Evolutionary conservation across 306 rosid genomes (phyloP).

Genomic region (Pachyrhizus erosus): DNA sequence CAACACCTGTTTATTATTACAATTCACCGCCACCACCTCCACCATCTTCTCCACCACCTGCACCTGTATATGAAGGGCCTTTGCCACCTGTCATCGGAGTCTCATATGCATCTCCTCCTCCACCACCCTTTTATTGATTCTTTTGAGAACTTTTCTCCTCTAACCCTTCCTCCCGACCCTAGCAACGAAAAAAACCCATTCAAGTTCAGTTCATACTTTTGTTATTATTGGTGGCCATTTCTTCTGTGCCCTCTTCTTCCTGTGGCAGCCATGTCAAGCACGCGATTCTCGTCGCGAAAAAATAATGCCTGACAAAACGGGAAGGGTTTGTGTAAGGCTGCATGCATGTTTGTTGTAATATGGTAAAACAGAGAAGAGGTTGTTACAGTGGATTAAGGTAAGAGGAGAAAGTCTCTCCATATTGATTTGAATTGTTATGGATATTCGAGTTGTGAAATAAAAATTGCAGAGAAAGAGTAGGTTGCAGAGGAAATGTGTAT

Average conservation of each 20-base stretch:
- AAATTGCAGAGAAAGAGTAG: constrained; percentile 83
- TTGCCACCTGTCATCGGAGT: constrained; percentile 85
- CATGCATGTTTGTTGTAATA: constrained; percentile 17
- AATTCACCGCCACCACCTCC: constrained; percentile 50
- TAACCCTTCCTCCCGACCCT: constrained; percentile 55
- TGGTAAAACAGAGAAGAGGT: constrained; percentile 49
- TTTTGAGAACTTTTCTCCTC: constrained; percentile 83
- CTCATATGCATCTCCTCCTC: constrained; percentile 94
- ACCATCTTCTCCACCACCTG: constrained; percentile 61
- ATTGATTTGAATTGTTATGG: constrained; percentile 89
- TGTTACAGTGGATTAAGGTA: constrained; percentile 63
- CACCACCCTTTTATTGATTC: constrained; percentile 97
- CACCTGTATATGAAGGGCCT: constrained; percentile 96
- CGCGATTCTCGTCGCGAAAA: constrained; percentile 82
- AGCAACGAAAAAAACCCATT: constrained; percentile 30
- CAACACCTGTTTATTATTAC: constrained; percentile 35
- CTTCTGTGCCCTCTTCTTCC: constrained; percentile 52
- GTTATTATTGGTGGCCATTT: constrained; percentile 36
- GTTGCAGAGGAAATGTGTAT: constrained; percentile 78
- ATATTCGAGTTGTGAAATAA: constrained; percentile 85
- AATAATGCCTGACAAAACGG: constrained; percentile 35
- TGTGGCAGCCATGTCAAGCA: constrained; percentile 32
- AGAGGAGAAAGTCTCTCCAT: constrained; percentile 73
- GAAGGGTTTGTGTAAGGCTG: constrained; percentile 42
- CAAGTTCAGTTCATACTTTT: constrained; percentile 38